Evolutionary conservation across 495 filamentous ascomycete species (phyloP).

Genomic region (Hyaloscypha bicolor): DNA sequence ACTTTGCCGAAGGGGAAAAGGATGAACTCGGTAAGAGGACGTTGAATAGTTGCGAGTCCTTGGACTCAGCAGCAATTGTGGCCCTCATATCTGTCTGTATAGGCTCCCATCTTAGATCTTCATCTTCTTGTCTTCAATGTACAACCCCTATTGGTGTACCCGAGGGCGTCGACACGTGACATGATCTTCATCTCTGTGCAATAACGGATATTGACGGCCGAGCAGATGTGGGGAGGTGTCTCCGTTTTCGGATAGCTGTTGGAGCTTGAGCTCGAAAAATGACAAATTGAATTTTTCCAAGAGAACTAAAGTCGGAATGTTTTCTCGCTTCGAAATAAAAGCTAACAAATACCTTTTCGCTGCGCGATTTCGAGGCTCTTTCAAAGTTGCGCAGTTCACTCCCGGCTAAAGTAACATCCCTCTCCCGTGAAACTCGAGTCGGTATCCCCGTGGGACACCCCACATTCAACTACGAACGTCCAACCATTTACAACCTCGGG

Average conservation of each 20-base stretch:
- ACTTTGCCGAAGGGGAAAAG: not conserved
- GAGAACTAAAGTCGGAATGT: not conserved
- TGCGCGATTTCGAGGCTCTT: not conserved
- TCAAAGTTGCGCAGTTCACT: not conserved
- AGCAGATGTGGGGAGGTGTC: constrained; percentile 1
- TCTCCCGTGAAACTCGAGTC: not conserved
- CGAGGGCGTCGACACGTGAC: not conserved
- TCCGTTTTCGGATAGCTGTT: constrained; percentile 19
- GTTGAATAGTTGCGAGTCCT: not conserved
- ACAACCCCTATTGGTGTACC: not conserved
- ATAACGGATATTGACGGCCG: constrained; percentile 6
- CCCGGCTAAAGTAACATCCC: not conserved
- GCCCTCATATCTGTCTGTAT: not conserved
- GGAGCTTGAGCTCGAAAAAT: constrained; percentile 10
- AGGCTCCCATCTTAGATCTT: not conserved
- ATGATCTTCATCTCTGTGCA: not conserved
- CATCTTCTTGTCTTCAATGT: not conserved
- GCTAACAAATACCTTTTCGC: not conserved
- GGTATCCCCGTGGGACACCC: not conserved
- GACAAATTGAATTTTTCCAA: not conserved
- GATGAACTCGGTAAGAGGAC: not conserved
- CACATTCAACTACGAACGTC: not conserved
- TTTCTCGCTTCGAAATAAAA: not conserved
- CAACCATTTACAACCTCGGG: not conserved
- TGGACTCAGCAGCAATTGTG: not conserved